Base-by-base conservation (phyloP, 2,329 filamentous ascomycete species). In the Arthroderma uncinatum region DNA sequence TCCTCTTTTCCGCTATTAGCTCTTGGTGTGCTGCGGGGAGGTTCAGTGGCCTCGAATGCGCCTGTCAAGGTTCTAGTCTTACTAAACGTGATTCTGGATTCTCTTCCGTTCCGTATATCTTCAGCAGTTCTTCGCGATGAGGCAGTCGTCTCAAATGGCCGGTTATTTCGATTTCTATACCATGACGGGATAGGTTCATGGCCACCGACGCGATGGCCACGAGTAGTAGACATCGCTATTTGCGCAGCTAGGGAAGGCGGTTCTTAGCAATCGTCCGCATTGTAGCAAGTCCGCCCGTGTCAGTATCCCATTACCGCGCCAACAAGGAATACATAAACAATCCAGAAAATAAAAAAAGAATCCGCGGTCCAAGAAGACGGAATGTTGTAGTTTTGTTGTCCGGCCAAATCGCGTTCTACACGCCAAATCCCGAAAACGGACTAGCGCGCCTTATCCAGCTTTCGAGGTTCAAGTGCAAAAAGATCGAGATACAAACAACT, bases 11-110 rank as follows among this genome's bases (percentile, higher is more conserved):
- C 47, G 39, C 64, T 61, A 63, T 67, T 70, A 56, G 56, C 63
- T 63, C 21, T 52, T 39, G 57, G 34, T 39, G 62, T 55, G 39
- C 62, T 54, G 37, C 44, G 44, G 44, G 64, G 66, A 54, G 64
- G 64, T 55, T 67, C 70, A 50, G 68, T 64, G 25, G 66, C 66
- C 57, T 71, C 67, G 61, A 72, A 75, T 16, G 73, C 71, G 55
- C 69, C 69, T 54, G 69, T 69, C 55, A 75, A 60, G 7, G 71
- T 73, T 30, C 67, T 68, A 12, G 72, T 71, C 42, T 68, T 61
- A 44, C 67, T 68, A 57, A 72, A 68, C 37, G 64, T 68, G 44
- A 66, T 64, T 54, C 68, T 30, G 44, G 44, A n/a, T 28, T 30
- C 44, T 48, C 21, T 28, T 30, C 44, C 21, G 69, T 42, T 66